These are phyloP conservation scores for Golubevia pallescens DNA, from an alignment of 1,284 basidiomycete genomes.

Conservation along the genomic window DNA sequence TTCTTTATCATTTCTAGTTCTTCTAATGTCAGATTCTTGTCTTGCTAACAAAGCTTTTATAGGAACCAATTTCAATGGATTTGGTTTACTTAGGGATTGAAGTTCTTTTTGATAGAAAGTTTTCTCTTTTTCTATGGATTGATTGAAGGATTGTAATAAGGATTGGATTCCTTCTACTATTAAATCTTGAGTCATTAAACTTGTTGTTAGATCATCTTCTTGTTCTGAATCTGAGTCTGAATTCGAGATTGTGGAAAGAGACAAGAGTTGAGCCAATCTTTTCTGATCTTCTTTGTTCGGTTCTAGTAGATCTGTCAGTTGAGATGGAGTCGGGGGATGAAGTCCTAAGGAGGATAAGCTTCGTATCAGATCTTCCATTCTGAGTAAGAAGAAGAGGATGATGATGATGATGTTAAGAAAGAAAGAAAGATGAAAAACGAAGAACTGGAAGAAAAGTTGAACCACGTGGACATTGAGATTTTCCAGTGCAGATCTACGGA, in stretches of 20 bases:
- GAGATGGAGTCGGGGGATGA: constrained; percentile 36
- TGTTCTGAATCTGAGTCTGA: constrained; percentile 17
- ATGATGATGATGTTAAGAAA: too few species aligned
- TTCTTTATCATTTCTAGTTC: constrained; percentile 28
- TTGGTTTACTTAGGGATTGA: constrained; percentile 19
- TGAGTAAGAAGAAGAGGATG: too few species aligned
- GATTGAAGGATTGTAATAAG: constrained; percentile 51
- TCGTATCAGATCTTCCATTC: constrained; percentile 55
- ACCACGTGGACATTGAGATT: too few species aligned
- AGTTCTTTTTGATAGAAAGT: constrained; percentile 14
- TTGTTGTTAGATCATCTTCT: constrained; percentile 12
- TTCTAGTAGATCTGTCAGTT: constrained; percentile 52
- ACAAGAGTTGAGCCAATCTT: constrained; percentile 46
- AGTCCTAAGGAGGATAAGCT: constrained; percentile 50
- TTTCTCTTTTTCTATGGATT: constrained; percentile 32
- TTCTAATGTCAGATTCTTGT: constrained; percentile 37
- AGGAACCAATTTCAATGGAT: constrained; percentile 40
- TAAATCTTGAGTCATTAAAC: constrained; percentile 50
- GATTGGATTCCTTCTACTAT: constrained; percentile 54
- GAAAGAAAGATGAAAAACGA: too few species aligned
- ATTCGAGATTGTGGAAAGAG: constrained; percentile 24
- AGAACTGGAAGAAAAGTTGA: too few species aligned
- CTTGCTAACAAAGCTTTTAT: constrained; percentile 41
- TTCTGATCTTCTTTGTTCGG: constrained; percentile 38
- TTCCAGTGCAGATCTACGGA: too few species aligned